phyloP scores from a whole-genome alignment of 345 rosid genomes.

The Viola odorata region DNA sequence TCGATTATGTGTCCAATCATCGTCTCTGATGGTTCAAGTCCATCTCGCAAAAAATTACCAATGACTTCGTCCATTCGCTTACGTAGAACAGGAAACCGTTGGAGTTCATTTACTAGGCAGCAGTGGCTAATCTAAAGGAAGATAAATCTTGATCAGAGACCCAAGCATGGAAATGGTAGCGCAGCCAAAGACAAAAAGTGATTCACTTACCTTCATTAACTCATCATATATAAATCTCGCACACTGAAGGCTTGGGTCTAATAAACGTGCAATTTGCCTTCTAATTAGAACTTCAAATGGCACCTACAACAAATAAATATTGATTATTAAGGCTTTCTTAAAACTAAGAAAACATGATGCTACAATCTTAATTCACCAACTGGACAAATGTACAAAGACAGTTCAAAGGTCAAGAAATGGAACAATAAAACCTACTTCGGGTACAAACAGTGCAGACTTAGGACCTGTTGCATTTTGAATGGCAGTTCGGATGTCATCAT shows the following conservation, averaged over 20 bases:
- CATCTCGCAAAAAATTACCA: conserved; percentile 74
- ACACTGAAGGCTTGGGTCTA: conserved; percentile 96
- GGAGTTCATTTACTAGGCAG: conserved; percentile 66
- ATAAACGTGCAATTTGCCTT: conserved; percentile 84
- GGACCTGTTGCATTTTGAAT: conserved; percentile 98
- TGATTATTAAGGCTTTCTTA: no score
- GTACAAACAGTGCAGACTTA: conserved; percentile 79
- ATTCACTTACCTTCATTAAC: conserved; percentile 56
- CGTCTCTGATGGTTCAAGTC: conserved; percentile 87
- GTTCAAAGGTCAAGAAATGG: conserved; percentile 1
- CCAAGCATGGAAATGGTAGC: not conserved
- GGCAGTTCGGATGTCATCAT: conserved; percentile 86
- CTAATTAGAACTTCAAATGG: conserved; percentile 95
- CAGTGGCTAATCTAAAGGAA: conserved; percentile 79
- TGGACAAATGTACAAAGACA: not conserved
- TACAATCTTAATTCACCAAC: no score
- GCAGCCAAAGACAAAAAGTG: not conserved
- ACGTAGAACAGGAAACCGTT: conserved; percentile 80
- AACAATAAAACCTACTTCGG: conserved; percentile 53
- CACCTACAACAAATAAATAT: conserved; percentile 38
- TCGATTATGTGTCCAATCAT: conserved; percentile 90
- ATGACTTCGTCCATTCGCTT: conserved; percentile 95
- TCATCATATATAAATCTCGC: conserved; percentile 95
- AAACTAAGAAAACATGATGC: no score
- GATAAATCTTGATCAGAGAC: conserved; percentile 6